These are phyloP conservation scores for Crithidia bombi DNA, from an alignment of 208 protist species.

Conservation along the genomic window DNA sequence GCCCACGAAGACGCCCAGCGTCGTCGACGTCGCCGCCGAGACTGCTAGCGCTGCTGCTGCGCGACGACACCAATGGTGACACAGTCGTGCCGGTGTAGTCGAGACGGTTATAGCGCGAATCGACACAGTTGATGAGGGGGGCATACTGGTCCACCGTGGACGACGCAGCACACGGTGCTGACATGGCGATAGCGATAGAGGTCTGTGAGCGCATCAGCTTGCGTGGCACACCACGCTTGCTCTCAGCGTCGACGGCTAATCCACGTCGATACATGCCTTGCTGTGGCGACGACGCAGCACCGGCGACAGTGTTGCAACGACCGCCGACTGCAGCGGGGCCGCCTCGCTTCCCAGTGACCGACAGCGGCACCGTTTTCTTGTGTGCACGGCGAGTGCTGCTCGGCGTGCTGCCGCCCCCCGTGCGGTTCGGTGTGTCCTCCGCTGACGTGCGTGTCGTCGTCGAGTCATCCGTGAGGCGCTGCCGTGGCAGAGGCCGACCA, in stretches of 20 bases:
- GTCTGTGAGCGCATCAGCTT: slow-evolving; percentile 1
- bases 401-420: neutral
- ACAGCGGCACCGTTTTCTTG: neutral
- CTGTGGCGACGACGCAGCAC: neutral
- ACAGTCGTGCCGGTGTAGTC: slow-evolving; percentile 1
- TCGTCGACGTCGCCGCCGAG: slow-evolving; percentile 3
- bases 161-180: neutral
- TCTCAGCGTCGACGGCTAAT: neutral
- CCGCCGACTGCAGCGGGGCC: neutral
- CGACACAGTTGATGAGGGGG: neutral
- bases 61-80: slow-evolving; percentile 3
- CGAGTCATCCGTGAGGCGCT: neutral
- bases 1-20: neutral
- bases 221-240: neutral
- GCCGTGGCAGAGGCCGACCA: neutral
- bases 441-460: neutral
- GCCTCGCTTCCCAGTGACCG: neutral
- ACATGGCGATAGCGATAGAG: neutral
- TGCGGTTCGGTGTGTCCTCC: slow-evolving; percentile 16
- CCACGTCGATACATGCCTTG: neutral
- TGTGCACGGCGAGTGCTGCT: slow-evolving; percentile 7
- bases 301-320: neutral
- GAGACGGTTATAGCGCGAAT: neutral
- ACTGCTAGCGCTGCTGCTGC: slow-evolving; percentile 7
- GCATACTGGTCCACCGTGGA: neutral